These are phyloP conservation scores for Peronospora farinosa DNA, from an alignment of 352 stramenopile genomes.

Conservation along the genomic window DNA sequence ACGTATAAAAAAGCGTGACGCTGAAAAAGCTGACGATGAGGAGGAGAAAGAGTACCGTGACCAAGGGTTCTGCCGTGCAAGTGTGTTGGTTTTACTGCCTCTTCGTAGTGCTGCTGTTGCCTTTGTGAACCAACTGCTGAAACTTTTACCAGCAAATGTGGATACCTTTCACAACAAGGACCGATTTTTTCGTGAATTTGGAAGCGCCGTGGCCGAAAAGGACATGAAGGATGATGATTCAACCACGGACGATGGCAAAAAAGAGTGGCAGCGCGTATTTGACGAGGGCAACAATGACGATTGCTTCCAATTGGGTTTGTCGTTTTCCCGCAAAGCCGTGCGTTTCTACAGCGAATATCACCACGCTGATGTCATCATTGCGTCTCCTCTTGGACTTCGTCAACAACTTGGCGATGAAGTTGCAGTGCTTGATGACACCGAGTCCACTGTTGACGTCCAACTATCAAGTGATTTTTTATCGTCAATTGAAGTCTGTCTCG, in stretches of 20 bases:
- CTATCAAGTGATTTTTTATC: constrained; percentile 66
- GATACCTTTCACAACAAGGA: constrained; percentile 73
- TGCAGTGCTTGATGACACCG: constrained; percentile 31
- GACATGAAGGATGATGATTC: constrained; percentile 11
- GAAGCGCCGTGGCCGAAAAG: constrained; percentile 19
- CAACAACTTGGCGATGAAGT: constrained; percentile 69
- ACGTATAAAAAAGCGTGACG: constrained; percentile 44
- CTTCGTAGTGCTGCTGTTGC: constrained; percentile 54
- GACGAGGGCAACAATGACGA: constrained; percentile 73
- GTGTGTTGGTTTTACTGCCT: constrained; percentile 61
- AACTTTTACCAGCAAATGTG: constrained; percentile 50
- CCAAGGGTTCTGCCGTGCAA: constrained; percentile 66
- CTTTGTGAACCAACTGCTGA: constrained; percentile 61
- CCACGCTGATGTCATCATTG: constrained; percentile 68
- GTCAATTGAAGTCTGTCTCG: constrained; percentile 75
- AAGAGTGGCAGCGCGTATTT: constrained; percentile 76
- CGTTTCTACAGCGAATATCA: constrained; percentile 79
- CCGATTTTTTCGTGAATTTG: constrained; percentile 63
- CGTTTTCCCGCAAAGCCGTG: constrained; percentile 55
- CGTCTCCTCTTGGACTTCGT: constrained; percentile 60
- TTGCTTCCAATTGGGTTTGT: constrained; percentile 71
- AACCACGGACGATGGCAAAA: constrained; percentile 29
- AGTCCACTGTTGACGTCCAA: constrained; percentile 25
- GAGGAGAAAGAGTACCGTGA: constrained; percentile 75
- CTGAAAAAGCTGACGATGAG: constrained; percentile 12